phyloP scores from a whole-genome alignment of 441 rosid species.

The Aleurites moluccanus region DNA sequence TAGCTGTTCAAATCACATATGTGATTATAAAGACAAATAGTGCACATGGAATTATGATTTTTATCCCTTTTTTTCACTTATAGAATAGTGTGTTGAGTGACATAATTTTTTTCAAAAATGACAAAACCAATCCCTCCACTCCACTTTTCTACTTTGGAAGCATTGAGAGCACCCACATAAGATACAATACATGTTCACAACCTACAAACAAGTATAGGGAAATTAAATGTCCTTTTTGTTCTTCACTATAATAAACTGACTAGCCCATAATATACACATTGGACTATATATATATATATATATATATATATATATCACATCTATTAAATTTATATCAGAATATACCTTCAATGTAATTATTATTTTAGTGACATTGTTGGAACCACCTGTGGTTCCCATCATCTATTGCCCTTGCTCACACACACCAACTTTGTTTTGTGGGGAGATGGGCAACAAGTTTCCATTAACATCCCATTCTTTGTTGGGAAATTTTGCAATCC shows the following conservation, averaged over 20 bases:
- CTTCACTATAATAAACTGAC: too few species aligned
- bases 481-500: too few species aligned
- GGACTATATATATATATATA: too few species aligned
- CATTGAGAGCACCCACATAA: slow-evolving; percentile 8
- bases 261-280: slow-evolving; percentile 21
- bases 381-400: too few species aligned
- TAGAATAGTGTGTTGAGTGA: background rate
- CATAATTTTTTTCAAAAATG: slow-evolving; percentile 7
- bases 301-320: too few species aligned
- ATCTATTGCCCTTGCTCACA: too few species aligned
- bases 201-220: slow-evolving; percentile 32
- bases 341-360: too few species aligned
- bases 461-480: too few species aligned
- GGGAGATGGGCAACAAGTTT: too few species aligned
- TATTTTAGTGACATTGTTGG: too few species aligned
- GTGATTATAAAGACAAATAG: slow-evolving; percentile 11
- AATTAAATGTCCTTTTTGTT: slow-evolving; percentile 23
- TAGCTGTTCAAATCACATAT: slow-evolving; percentile 1
- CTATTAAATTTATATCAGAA: too few species aligned
- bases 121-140: slow-evolving; percentile 6
- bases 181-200: background rate
- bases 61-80: background rate
- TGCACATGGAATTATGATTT: slow-evolving; percentile 22
- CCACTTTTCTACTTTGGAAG: slow-evolving; percentile 20
- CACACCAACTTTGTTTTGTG: too few species aligned